Evolutionary conservation across 108 stramenopile species (phyloP).

Genomic region (Halocafeteria seosinensis): DNA sequence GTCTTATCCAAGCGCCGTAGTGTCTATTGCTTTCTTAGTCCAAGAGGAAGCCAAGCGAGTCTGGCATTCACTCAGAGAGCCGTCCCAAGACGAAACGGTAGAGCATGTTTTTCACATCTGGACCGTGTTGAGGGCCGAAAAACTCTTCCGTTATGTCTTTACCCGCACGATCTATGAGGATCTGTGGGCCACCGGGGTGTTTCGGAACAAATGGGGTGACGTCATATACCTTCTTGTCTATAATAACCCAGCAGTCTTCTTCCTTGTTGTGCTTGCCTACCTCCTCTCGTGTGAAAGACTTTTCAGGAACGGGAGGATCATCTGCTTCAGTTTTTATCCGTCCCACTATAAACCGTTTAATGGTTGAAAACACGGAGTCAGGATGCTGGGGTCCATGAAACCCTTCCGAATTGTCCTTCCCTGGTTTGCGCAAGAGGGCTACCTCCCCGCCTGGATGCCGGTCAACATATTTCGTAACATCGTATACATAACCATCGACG

Average conservation of each 20-base stretch:
- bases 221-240: conserved; percentile 93
- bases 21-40: too few species aligned
- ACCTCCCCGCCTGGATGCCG: conserved; percentile 86
- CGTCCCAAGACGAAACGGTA: too few species aligned
- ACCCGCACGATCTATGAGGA: conserved; percentile 71
- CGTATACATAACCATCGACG: conserved; percentile 91
- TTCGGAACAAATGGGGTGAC: conserved; percentile 84
- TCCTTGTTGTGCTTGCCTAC: conserved; percentile 69
- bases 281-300: conserved; percentile 50
- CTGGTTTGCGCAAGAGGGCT: conserved; percentile 77
- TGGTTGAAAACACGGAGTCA: background rate
- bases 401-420: conserved; percentile 49
- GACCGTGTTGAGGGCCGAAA: background rate
- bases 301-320: background rate
- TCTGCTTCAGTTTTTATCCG: too few species aligned
- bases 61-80: too few species aligned
- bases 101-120: background rate
- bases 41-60: too few species aligned
- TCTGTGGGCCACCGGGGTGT: conserved; percentile 85
- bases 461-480: conserved; percentile 83
- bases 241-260: conserved; percentile 77
- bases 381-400: conserved; percentile 1
- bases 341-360: too few species aligned
- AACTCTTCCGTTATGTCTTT: conserved; percentile 45
- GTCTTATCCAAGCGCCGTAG: too few species aligned